phyloP scores from a whole-genome alignment of 208 protist genomes.

The Porcisia deanei region DNA sequence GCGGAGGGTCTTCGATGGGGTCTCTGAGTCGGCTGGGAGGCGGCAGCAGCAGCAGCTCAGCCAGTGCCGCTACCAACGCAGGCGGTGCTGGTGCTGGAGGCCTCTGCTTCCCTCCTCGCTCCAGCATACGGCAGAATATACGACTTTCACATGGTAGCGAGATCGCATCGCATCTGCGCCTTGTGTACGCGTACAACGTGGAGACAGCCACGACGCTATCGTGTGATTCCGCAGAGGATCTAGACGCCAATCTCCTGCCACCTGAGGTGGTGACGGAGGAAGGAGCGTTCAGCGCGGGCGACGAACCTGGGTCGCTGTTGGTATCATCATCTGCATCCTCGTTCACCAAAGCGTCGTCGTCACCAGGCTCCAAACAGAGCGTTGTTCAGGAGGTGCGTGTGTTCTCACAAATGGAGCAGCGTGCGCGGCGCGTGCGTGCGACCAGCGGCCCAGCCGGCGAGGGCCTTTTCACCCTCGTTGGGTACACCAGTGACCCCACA shows the following conservation, averaged over 20 bases:
- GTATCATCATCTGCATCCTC: background rate
- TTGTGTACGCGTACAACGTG: constrained; percentile 51
- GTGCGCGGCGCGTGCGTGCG: constrained; percentile 18
- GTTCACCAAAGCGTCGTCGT: background rate
- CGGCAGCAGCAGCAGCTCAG: constrained; percentile 4
- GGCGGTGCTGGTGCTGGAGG: constrained; percentile 11
- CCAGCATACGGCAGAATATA: constrained; percentile 73
- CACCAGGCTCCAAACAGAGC: background rate
- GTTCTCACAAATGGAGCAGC: constrained; percentile 30
- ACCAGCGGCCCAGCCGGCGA: constrained; percentile 43
- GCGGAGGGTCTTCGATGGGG: background rate
- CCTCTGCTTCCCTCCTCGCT: constrained; percentile 62
- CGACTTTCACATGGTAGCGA: constrained; percentile 57
- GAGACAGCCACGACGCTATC: background rate
- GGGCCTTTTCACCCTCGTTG: constrained; percentile 60
- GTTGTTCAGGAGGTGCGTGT: constrained; percentile 16
- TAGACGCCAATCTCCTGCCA: background rate
- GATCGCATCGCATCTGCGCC: constrained; percentile 55
- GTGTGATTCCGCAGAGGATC: background rate
- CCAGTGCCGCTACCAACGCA: background rate
- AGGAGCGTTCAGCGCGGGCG: background rate
- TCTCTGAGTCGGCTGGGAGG: constrained; percentile 4
- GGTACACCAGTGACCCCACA: constrained; percentile 78
- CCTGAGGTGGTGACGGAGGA: background rate
- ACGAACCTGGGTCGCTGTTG: background rate